A percentile compares a stretch with the other conserved stretches of the same genome.
phyloP scores from a whole-genome alignment of 805 yeast genomes.

The Yarrowia sp. region DNA sequence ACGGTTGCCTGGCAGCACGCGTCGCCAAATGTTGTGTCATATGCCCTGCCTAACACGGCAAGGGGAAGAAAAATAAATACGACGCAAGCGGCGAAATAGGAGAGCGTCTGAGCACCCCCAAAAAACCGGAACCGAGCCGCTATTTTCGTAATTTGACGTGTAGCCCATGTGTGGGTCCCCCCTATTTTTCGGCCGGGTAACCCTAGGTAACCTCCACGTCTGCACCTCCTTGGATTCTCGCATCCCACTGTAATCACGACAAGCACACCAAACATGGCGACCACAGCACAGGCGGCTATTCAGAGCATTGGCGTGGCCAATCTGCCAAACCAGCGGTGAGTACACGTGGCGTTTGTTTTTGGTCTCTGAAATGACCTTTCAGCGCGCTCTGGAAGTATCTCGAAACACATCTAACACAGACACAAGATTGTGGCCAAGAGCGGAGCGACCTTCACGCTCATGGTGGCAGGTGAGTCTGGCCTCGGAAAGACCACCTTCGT shows the following conservation, averaged over 20 bases:
- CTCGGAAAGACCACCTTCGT: conserved; percentile 71
- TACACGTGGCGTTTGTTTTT: no score
- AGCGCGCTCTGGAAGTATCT: no score
- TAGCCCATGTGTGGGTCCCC: neutral
- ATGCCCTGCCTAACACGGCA: neutral
- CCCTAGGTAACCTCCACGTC: conserved; percentile 18
- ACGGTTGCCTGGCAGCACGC: conserved; percentile 11
- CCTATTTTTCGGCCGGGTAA: conserved; percentile 24
- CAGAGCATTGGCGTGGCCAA: conserved; percentile 35
- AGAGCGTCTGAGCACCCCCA: no score
- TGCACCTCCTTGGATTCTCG: conserved; percentile 23
- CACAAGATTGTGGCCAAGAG: conserved; percentile 43
- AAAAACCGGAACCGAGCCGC: no score
- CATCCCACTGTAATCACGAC: conserved; percentile 19
- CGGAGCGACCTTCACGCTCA: conserved; percentile 74
- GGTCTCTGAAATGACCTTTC: neutral
- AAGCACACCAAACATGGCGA: conserved; percentile 2
- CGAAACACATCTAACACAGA: conserved; percentile 33
- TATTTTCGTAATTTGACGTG: neutral
- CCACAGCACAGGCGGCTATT: conserved; percentile 23
- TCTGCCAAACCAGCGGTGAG: conserved; percentile 37
- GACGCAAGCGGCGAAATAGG: no score
- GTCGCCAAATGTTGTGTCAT: no score
- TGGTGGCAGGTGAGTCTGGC: conserved; percentile 87
- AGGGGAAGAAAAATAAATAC: neutral